Conservation (phyloP, 495 filamentous ascomycete species). For the Penicillium desertorum region DNA sequence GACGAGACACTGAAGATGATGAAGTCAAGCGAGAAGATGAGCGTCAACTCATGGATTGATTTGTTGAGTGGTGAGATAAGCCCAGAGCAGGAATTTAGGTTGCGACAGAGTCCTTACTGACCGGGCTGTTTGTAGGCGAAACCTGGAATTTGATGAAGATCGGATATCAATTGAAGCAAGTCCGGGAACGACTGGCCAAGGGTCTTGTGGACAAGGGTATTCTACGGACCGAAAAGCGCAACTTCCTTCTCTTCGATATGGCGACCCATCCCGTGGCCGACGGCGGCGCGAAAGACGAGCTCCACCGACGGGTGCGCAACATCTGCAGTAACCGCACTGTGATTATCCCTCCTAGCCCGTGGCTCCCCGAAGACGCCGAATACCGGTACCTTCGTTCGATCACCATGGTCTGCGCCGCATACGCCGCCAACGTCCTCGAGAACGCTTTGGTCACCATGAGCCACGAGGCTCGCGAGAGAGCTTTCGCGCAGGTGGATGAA, state of each 20-base stretch:
- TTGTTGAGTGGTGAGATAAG: conserved; percentile 80
- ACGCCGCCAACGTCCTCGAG: conserved; percentile 96
- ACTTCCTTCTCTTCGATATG: conserved; percentile 99
- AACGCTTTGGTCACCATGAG: conserved; percentile 93
- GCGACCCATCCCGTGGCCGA: conserved; percentile 98
- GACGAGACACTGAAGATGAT: conserved; percentile 99
- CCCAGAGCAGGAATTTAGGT: not conserved
- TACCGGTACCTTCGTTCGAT: conserved; percentile 90
- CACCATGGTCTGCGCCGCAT: conserved; percentile 95
- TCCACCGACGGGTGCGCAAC: conserved; percentile 86
- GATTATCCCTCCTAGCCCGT: conserved; percentile 76
- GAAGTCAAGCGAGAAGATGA: conserved; percentile 99
- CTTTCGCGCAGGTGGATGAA: conserved; percentile 96
- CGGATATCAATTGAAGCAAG: conserved; percentile 98
- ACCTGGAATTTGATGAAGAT: conserved; percentile 99
- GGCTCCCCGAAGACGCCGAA: conserved; percentile 90
- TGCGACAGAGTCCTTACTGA: conserved; percentile 12
- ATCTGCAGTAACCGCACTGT: conserved; percentile 92
- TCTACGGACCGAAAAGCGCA: conserved; percentile 96
- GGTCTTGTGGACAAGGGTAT: conserved; percentile 99
- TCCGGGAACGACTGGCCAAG: conserved; percentile 94
- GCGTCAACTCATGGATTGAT: conserved; percentile 97
- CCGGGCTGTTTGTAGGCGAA: conserved; percentile 65
- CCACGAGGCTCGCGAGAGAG: conserved; percentile 89
- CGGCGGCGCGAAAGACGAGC: conserved; percentile 95